Percentiles rank a stretch among this genome's conserved stretches.
These are phyloP conservation scores for Penicillium paneum DNA, from an alignment of 2,329 filamentous ascomycete species.

Conservation along the genomic window DNA sequence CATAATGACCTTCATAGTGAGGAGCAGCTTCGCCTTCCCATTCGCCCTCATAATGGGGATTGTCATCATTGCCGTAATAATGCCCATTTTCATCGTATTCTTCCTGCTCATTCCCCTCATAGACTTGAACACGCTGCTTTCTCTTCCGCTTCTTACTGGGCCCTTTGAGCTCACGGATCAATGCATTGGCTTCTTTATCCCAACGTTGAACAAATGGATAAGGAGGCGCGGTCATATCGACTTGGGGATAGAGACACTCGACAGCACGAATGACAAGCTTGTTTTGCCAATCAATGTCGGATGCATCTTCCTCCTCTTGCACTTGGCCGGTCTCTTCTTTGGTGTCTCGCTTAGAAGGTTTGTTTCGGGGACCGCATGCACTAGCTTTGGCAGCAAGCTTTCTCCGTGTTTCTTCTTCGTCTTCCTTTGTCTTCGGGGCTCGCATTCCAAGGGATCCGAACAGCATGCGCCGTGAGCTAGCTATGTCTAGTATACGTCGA, in stretches of 20 bases:
- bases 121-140: slow-evolving; percentile 54
- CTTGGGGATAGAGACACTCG: slow-evolving; percentile 72
- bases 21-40: background rate
- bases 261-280: slow-evolving; percentile 75
- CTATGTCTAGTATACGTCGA: slow-evolving; percentile 53
- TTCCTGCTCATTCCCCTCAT: slow-evolving; percentile 41
- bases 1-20: slow-evolving; percentile 23
- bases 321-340: background rate
- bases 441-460: slow-evolving; percentile 70
- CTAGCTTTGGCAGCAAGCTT: slow-evolving; percentile 57
- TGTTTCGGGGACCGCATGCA: slow-evolving; percentile 14
- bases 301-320: slow-evolving; percentile 40
- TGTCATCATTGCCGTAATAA: slow-evolving; percentile 34
- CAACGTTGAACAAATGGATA: slow-evolving; percentile 89
- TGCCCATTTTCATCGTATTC: slow-evolving; percentile 39
- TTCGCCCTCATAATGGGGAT: background rate
- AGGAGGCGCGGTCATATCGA: slow-evolving; percentile 70
- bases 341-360: background rate
- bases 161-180: slow-evolving; percentile 41
- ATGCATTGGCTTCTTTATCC: slow-evolving; percentile 68
- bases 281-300: slow-evolving; percentile 66
- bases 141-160: slow-evolving; percentile 38
- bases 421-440: slow-evolving; percentile 64
- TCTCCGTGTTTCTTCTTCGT: slow-evolving; percentile 61
- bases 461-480: slow-evolving; percentile 63